A percentile compares a stretch with the other conserved stretches of the same genome.
Conservation (phyloP, 163 green algal genomes). For the Picocystis sp. region DNA sequence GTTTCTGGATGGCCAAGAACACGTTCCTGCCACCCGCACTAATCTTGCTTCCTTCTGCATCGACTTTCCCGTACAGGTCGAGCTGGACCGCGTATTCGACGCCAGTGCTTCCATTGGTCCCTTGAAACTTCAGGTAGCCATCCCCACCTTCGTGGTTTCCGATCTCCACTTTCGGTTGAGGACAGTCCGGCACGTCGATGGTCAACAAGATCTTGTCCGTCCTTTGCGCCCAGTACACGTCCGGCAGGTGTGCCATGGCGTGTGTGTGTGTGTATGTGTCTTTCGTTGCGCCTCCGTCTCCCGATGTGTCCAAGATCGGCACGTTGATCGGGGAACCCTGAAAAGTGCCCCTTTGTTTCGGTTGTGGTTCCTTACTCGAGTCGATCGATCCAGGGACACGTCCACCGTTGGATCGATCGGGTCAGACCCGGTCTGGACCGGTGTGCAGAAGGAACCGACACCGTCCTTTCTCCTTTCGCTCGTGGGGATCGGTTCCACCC, state of each 20-base stretch:
- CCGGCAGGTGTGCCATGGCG: conserved; percentile 28
- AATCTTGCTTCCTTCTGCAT: conserved; percentile 45
- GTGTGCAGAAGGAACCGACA: no score
- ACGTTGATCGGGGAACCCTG: no score
- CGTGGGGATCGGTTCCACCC: no score
- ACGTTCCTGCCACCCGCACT: conserved; percentile 32
- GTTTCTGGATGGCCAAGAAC: conserved; percentile 52
- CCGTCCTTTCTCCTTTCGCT: no score
- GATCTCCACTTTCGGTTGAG: conserved; percentile 12
- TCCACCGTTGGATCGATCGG: no score
- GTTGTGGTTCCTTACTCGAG: no score
- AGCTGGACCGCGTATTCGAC: conserved; percentile 46
- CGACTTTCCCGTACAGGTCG: conserved; percentile 35
- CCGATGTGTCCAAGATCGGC: no score
- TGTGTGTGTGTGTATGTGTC: no score
- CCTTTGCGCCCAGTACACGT: conserved; percentile 55
- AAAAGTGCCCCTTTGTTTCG: no score
- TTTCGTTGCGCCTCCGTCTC: no score
- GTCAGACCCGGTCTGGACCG: no score
- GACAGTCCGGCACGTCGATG: conserved; percentile 57
- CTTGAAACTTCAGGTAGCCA: conserved; percentile 30
- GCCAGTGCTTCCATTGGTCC: conserved; percentile 28
- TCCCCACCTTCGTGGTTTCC: neutral
- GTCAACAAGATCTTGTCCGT: conserved; percentile 52
- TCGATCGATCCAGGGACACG: no score